Evolutionary conservation across 1,284 basidiomycete genomes (phyloP).

Genomic region (Pulchroboletus neoregius): DNA sequence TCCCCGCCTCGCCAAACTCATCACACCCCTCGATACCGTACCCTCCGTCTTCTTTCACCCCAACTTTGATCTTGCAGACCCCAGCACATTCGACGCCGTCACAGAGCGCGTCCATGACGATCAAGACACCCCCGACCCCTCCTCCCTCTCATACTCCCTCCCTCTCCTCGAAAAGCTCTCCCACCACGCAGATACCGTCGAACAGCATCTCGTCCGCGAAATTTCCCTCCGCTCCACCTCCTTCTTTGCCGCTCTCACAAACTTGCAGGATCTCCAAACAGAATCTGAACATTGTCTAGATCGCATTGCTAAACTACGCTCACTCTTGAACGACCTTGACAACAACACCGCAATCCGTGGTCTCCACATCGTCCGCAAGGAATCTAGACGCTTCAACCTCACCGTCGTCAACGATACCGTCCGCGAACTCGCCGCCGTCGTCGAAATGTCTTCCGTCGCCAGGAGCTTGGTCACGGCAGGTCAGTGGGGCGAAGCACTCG

Average conservation of each 20-base stretch:
- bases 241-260: slow-evolving; percentile 95
- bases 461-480: slow-evolving; percentile 72
- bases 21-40: slow-evolving; percentile 74
- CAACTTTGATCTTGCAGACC: slow-evolving; percentile 84
- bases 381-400: slow-evolving; percentile 61
- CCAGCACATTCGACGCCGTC: slow-evolving; percentile 78
- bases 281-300: slow-evolving; percentile 82
- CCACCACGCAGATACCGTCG: slow-evolving; percentile 90
- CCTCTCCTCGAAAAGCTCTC: slow-evolving; percentile 90
- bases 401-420: slow-evolving; percentile 59
- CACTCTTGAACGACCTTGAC: slow-evolving; percentile 74
- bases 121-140: slow-evolving; percentile 46
- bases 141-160: slow-evolving; percentile 60
- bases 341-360: slow-evolving; percentile 75
- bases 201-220: slow-evolving; percentile 92
- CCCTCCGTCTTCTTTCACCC: slow-evolving; percentile 79
- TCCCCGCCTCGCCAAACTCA: slow-evolving; percentile 37
- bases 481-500: slow-evolving; percentile 82
- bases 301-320: slow-evolving; percentile 72
- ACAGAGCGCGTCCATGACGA: slow-evolving; percentile 51
- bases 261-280: slow-evolving; percentile 87
- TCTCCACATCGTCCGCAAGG: slow-evolving; percentile 65
- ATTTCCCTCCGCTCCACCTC: slow-evolving; percentile 88
- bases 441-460: slow-evolving; percentile 72
- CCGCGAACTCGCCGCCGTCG: slow-evolving; percentile 63